Evolutionary conservation across 1,284 basidiomycete species (phyloP).

Genomic region (Papiliotrema flavescens): DNA sequence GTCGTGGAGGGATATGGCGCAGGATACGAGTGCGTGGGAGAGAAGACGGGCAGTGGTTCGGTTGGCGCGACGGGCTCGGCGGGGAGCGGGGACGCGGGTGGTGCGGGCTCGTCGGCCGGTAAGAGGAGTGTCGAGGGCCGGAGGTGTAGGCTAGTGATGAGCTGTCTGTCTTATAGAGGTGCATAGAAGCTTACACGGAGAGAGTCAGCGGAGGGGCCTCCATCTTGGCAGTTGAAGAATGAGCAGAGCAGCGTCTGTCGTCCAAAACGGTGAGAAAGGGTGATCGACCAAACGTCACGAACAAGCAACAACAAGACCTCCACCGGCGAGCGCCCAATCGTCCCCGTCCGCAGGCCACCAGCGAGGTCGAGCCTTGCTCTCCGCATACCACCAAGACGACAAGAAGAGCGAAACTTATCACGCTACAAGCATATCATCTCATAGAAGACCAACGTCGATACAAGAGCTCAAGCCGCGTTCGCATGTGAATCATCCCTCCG

Average conservation of each 20-base stretch:
- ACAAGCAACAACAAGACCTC: no score
- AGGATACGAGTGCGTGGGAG: constrained; percentile 38
- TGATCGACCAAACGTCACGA: no score
- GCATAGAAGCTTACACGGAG: constrained; percentile 17
- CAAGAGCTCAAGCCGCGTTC: no score
- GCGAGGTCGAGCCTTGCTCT: no score
- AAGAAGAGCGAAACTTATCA: no score
- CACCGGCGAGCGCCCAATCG: no score
- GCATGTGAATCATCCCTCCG: no score
- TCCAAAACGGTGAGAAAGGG: neutral
- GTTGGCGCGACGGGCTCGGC: constrained; percentile 7
- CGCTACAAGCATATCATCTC: no score
- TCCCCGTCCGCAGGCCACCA: no score
- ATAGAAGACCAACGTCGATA: no score
- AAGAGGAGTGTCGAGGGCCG: constrained; percentile 18
- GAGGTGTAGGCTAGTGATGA: constrained; percentile 12
- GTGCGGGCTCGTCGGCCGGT: neutral
- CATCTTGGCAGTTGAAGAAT: constrained; percentile 10
- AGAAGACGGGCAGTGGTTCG: constrained; percentile 20
- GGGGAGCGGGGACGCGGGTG: constrained; percentile 2
- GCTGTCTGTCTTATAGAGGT: neutral
- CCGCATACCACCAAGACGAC: no score
- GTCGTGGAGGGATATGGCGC: constrained; percentile 31
- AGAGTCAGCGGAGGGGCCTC: constrained; percentile 26
- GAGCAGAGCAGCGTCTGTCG: neutral